phyloP scores from a whole-genome alignment of 2,329 filamentous ascomycete genomes.

The Exophiala phaeomuriformis region DNA sequence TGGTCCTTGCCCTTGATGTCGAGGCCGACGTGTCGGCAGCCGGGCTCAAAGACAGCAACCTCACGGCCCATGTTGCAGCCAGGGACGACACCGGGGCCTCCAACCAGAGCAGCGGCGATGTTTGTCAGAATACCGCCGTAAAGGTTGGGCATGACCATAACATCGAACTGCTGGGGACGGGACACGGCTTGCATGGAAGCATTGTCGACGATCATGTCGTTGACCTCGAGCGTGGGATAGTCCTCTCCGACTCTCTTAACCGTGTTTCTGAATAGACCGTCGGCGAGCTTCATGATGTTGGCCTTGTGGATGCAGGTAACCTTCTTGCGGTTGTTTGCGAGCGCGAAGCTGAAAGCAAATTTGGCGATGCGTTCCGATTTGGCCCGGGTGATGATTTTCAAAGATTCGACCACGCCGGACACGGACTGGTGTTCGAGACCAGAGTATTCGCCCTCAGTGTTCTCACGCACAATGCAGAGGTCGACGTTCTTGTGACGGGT shows the following conservation, averaged over 20 bases:
- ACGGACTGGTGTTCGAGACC: conserved; percentile 98
- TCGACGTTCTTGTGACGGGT: conserved; percentile 97
- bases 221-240: conserved; percentile 89
- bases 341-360: conserved; percentile 95
- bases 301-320: conserved; percentile 99
- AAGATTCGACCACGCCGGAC: conserved; percentile 89
- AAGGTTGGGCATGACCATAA: conserved; percentile 97
- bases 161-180: conserved; percentile 94
- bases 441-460: conserved; percentile 99
- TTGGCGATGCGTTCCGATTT: conserved; percentile 99
- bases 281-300: conserved; percentile 99
- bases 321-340: conserved; percentile 98
- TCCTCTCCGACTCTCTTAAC: conserved; percentile 90
- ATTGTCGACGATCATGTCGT: conserved; percentile 99
- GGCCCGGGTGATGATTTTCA: conserved; percentile 99
- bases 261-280: conserved; percentile 96
- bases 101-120: conserved; percentile 93
- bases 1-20: conserved; percentile 99
- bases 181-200: conserved; percentile 99
- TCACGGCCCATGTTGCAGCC: conserved; percentile 99
- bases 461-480: conserved; percentile 99
- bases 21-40: conserved; percentile 97
- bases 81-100: conserved; percentile 91
- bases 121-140: conserved; percentile 77
- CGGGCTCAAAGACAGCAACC: conserved; percentile 96